Evolutionary conservation across 306 rosid genomes (phyloP).

Genomic region (peach (Prunus persica)): Prunus_persica_NCBIv2 NC_034009.1:33050501-33051000

Average conservation of each 20-base stretch:
- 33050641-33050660: neutral
- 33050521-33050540: neutral
- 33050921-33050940: neutral
- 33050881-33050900: neutral
- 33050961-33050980: too few relatives aligned
- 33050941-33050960: neutral
- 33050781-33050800: neutral
- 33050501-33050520: neutral
- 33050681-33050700: neutral
- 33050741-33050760: neutral
- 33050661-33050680: neutral
- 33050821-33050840: slow-evolving; percentile 7
- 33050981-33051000: neutral
- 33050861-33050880: neutral
- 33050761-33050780: neutral
- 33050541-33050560: neutral
- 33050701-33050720: neutral
- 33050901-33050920: slow-evolving; percentile 1
- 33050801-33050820: slow-evolving; percentile 22
- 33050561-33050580: neutral
- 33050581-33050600: neutral
- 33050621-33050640: slow-evolving; percentile 8
- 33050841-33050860: neutral
- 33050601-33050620: neutral
- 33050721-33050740: too few relatives aligned